Conservation (phyloP, 495 filamentous ascomycete genomes). For the Xylaria nigripes region DNA sequence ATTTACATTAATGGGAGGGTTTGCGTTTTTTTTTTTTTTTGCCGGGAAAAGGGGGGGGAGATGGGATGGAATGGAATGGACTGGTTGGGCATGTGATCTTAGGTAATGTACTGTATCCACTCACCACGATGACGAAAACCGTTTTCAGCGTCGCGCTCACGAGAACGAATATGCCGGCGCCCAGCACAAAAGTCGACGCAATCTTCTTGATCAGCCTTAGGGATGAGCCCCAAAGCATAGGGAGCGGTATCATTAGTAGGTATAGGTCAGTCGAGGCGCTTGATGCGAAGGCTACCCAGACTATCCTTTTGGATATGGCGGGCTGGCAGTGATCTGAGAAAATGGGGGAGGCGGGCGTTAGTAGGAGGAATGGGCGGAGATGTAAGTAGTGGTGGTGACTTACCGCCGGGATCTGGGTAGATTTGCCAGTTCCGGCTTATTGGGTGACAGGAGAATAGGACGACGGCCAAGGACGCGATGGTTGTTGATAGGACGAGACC, state of each 20-base stretch:
- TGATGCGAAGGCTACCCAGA: slow-evolving; percentile 39
- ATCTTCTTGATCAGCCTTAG: slow-evolving; percentile 39
- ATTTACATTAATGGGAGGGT: no score
- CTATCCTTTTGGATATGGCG: slow-evolving; percentile 40
- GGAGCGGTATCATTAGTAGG: slow-evolving; percentile 47
- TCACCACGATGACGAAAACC: slow-evolving; percentile 42
- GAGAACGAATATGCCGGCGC: slow-evolving; percentile 44
- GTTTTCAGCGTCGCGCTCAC: slow-evolving; percentile 43
- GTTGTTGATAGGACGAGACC: slow-evolving; percentile 42
- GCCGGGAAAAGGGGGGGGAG: not conserved
- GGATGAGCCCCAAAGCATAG: slow-evolving; percentile 44
- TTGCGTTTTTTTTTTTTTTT: no score
- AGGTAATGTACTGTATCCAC: no score
- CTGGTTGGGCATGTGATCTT: not conserved
- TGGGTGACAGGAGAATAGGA: slow-evolving; percentile 47
- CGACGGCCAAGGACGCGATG: slow-evolving; percentile 43
- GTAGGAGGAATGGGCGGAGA: not conserved
- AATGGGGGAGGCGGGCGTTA: not conserved
- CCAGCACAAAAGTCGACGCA: slow-evolving; percentile 40
- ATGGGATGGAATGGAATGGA: not conserved
- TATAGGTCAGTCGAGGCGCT: slow-evolving; percentile 47
- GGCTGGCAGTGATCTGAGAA: slow-evolving; percentile 41
- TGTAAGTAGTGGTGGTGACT: slow-evolving; percentile 12
- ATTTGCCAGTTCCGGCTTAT: slow-evolving; percentile 49
- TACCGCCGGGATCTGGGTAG: slow-evolving; percentile 46